These are phyloP conservation scores for Hapsidospora chrysogenum DNA, from an alignment of 495 filamentous ascomycete species.

Conservation along the genomic window DNA sequence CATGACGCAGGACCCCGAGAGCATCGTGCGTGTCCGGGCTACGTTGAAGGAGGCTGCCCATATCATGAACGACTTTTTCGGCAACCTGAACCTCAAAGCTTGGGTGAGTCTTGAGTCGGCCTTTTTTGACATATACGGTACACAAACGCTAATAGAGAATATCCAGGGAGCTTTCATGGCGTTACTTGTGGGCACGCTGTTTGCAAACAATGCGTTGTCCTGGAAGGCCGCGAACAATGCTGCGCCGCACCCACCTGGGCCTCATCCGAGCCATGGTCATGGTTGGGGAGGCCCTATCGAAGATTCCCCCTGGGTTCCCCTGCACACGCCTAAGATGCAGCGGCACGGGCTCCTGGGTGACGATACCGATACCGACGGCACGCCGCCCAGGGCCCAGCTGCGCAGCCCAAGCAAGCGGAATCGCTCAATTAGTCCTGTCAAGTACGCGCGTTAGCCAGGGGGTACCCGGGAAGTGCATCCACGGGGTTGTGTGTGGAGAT, in stretches of 20 bases:
- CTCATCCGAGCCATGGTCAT: too few relatives aligned
- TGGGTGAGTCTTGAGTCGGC: conserved; percentile 49
- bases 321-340: background rate
- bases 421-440: conserved; percentile 22
- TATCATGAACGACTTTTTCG: conserved; percentile 29
- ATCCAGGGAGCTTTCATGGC: background rate
- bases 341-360: conserved; percentile 14
- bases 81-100: conserved; percentile 26
- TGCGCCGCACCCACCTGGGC: too few relatives aligned
- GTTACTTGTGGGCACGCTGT: background rate
- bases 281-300: background rate
- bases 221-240: too few relatives aligned
- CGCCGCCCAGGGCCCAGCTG: conserved; percentile 13
- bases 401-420: conserved; percentile 28
- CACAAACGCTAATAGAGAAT: background rate
- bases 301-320: conserved; percentile 7
- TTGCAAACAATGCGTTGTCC: too few relatives aligned
- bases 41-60: conserved; percentile 26
- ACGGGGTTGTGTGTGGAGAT: conserved; percentile 13
- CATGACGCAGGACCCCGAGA: conserved; percentile 46
- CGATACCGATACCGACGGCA: conserved; percentile 25
- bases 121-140: conserved; percentile 17
- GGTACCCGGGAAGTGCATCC: conserved; percentile 16
- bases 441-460: too few relatives aligned
- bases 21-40: conserved; percentile 21